phyloP scores from a whole-genome alignment of 768 basidiomycete genomes.

The Leucosporidium creatinivorum region DNA sequence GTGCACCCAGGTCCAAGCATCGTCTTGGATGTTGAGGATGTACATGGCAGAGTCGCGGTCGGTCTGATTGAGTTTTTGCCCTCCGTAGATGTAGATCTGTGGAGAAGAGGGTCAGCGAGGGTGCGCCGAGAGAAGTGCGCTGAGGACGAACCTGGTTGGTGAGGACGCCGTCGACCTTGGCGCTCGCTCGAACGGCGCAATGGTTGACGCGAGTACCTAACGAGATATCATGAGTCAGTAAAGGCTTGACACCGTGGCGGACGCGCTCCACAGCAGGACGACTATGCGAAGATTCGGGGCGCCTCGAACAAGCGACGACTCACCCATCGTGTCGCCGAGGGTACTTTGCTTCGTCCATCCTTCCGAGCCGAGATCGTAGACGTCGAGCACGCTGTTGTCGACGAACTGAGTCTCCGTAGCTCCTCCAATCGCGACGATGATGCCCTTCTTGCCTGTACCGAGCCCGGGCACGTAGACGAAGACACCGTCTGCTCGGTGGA shows the following conservation, averaged over 20 bases:
- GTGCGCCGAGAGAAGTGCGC: background rate
- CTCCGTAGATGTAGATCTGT: slow-evolving; percentile 17
- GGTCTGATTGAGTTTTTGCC: slow-evolving; percentile 30
- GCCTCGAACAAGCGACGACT: background rate
- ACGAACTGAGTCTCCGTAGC: slow-evolving; percentile 17
- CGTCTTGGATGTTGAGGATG: slow-evolving; percentile 25
- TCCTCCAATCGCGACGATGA: slow-evolving; percentile 26
- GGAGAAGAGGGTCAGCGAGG: background rate
- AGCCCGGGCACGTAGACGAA: slow-evolving; percentile 23
- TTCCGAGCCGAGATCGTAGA: slow-evolving; percentile 24
- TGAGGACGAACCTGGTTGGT: slow-evolving; percentile 22
- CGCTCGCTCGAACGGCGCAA: slow-evolving; percentile 25
- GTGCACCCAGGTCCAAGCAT: slow-evolving; percentile 22
- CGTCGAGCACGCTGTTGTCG: slow-evolving; percentile 28
- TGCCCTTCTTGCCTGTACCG: slow-evolving; percentile 16
- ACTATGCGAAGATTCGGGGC: no score
- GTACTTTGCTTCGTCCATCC: slow-evolving; percentile 33
- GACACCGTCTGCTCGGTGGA: slow-evolving; percentile 24
- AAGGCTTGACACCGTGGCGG: no score
- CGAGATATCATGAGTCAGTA: background rate
- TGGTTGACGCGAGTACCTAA: slow-evolving; percentile 25
- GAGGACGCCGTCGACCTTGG: slow-evolving; percentile 27
- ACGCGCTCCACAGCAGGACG: no score
- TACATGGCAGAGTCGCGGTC: slow-evolving; percentile 26
- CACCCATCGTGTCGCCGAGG: slow-evolving; percentile 16